These are phyloP conservation scores for Singerocomus rubriflavus DNA, from an alignment of 1,284 basidiomycete species.

Conservation along the genomic window DNA sequence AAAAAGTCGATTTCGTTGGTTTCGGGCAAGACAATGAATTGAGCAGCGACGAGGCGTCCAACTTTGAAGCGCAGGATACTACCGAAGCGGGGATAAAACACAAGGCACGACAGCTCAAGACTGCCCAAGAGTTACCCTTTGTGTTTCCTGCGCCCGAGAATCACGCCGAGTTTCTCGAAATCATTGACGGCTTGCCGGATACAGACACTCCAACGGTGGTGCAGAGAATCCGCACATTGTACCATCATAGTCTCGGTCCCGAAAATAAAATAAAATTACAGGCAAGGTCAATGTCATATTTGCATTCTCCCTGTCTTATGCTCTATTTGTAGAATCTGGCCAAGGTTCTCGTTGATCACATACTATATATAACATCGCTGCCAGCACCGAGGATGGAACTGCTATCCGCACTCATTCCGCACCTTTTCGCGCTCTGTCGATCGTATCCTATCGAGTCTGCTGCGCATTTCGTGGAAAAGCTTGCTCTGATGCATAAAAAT, in stretches of 20 bases:
- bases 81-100: slow-evolving; percentile 37
- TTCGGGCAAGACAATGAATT: slow-evolving; percentile 36
- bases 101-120: slow-evolving; percentile 27
- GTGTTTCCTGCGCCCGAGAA: slow-evolving; percentile 87
- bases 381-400: slow-evolving; percentile 58
- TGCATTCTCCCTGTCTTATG: slow-evolving; percentile 6
- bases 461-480: slow-evolving; percentile 78
- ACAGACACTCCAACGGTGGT: slow-evolving; percentile 79
- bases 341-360: slow-evolving; percentile 88
- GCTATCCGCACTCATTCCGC: slow-evolving; percentile 74
- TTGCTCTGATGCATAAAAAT: slow-evolving; percentile 93
- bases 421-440: slow-evolving; percentile 77
- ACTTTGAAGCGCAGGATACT: slow-evolving; percentile 41
- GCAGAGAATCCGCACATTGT: slow-evolving; percentile 86
- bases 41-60: slow-evolving; percentile 33
- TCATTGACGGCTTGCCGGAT: slow-evolving; percentile 70
- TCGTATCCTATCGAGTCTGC: slow-evolving; percentile 82
- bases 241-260: slow-evolving; percentile 87
- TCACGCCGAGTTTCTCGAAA: slow-evolving; percentile 87
- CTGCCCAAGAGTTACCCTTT: slow-evolving; percentile 73
- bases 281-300: slow-evolving; percentile 41
- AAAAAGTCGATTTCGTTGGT: slow-evolving; percentile 36
- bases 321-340: slow-evolving; percentile 55
- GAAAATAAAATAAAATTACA: slow-evolving; percentile 93
- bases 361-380: slow-evolving; percentile 73